Evolutionary conservation across 257 asterid genomes (phyloP).

Genomic region (Capsicum rhomboideum): DNA sequence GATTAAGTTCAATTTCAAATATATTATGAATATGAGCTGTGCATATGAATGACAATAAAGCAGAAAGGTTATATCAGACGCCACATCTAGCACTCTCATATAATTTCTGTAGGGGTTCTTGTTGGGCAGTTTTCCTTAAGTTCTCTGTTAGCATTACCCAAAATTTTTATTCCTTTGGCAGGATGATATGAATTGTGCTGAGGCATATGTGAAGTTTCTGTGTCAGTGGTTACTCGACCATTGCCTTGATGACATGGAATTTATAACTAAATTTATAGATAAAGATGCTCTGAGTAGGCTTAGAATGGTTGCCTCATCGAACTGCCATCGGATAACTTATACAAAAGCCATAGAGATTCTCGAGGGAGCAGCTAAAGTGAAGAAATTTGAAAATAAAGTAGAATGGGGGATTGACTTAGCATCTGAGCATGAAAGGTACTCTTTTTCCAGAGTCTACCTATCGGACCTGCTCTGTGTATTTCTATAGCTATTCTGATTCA

Average conservation of each 20-base stretch:
- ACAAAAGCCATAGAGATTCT: conserved; percentile 81
- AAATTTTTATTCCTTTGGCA: conserved; percentile 18
- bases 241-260: conserved; percentile 90
- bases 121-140: neutral
- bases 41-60: neutral
- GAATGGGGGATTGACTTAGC: conserved; percentile 99
- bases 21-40: neutral
- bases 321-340: conserved; percentile 66
- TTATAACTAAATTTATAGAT: conserved; percentile 56
- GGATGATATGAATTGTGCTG: conserved; percentile 99
- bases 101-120: neutral
- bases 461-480: neutral
- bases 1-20: neutral
- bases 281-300: conserved; percentile 64
- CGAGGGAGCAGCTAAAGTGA: conserved; percentile 54
- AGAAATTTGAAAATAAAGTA: conserved; percentile 79
- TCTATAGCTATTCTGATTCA: neutral
- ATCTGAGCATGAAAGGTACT: conserved; percentile 92
- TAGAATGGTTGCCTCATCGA: conserved; percentile 64
- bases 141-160: neutral
- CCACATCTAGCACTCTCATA: neutral
- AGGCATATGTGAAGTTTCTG: conserved; percentile 81
- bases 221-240: conserved; percentile 92
- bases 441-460: neutral
- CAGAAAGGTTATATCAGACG: neutral